Evolutionary conservation across 352 stramenopile genomes (phyloP).

Genomic region (Phytophthora constricta): DNA sequence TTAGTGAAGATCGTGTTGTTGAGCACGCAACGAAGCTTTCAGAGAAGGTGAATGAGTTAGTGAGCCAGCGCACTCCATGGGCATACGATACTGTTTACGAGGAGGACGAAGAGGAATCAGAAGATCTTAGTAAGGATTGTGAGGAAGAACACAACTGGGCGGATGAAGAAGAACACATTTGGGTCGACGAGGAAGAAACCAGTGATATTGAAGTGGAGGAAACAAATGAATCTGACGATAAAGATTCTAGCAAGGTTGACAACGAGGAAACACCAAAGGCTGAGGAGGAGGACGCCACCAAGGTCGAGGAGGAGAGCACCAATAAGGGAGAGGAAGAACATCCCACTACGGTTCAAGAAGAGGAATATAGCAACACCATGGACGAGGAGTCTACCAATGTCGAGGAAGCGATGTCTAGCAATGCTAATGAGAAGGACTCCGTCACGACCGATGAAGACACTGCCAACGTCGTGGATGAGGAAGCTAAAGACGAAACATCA

Average conservation of each 20-base stretch:
- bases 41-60: constrained; percentile 41
- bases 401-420: neutral
- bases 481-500: constrained; percentile 1
- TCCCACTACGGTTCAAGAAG: neutral
- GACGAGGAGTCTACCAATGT: neutral
- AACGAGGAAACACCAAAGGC: constrained; percentile 5
- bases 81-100: constrained; percentile 47
- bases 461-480: neutral
- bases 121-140: too few relatives aligned
- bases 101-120: constrained; percentile 29
- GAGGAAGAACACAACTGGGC: too few relatives aligned
- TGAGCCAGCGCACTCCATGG: constrained; percentile 74
- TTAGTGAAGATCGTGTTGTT: constrained; percentile 54
- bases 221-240: constrained; percentile 7
- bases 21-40: constrained; percentile 54
- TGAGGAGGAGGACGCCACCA: constrained; percentile 1
- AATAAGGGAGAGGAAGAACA: neutral
- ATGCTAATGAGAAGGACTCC: constrained; percentile 4
- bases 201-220: constrained; percentile 6
- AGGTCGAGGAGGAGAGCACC: neutral
- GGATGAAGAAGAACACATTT: constrained; percentile 21
- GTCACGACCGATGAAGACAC: neutral
- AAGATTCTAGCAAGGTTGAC: constrained; percentile 1
- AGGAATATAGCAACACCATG: neutral
- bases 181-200: constrained; percentile 25